Evolutionary conservation across 2,329 filamentous ascomycete genomes (phyloP), one percentile per base, ranked within the genome.

Genomic region (Alternaria ventricosa): DNA sequence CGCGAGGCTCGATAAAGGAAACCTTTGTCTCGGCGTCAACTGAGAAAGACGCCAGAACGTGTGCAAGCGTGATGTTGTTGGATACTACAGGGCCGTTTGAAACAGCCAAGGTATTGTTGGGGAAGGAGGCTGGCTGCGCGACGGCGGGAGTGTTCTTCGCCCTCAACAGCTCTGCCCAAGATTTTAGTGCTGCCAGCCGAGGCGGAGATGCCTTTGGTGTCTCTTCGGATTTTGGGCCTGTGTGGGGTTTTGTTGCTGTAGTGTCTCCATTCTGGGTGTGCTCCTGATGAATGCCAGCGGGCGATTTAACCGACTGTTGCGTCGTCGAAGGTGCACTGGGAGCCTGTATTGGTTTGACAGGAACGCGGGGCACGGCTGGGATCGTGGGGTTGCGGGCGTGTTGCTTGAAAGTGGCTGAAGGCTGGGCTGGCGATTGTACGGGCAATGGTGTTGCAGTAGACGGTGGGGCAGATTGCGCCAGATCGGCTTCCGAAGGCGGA

Each of bases 1-100:
- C 96, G 70, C 95, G 89, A 55, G 96, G 96, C 81, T 98, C 93
- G 55, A 99, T 86, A 75, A 97, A 97, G 18, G 91, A 85, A 69
- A 95, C 84, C 73, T 91, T 92, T 61, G 86, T 83, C 50, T 86
- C 85, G 41, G 85, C 84, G 61, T 88, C 86, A 23, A 94, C 89
- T 57, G 87, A 87, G 78, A 94, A 96, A 27, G 88, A 87, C 54
- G 87, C 87, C 56, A 99, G 85, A 36, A 92, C 92, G 71, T 97
- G 92, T 4, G 89, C 90, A 55, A 97, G 83, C 18, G 92, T 90
- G 78, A 85, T 87, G 63, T 79, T 83, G 76, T 89, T 87, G 12
- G 82, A 78, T 13, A 83, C 79, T 11, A 77, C 70, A 25, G 84
- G 71, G 11, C 82, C 83, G 55, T 83, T 83, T 12, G 71, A 44